Conservation (phyloP, 306 rosid genomes). For the Acacia melanoxylon region DNA sequence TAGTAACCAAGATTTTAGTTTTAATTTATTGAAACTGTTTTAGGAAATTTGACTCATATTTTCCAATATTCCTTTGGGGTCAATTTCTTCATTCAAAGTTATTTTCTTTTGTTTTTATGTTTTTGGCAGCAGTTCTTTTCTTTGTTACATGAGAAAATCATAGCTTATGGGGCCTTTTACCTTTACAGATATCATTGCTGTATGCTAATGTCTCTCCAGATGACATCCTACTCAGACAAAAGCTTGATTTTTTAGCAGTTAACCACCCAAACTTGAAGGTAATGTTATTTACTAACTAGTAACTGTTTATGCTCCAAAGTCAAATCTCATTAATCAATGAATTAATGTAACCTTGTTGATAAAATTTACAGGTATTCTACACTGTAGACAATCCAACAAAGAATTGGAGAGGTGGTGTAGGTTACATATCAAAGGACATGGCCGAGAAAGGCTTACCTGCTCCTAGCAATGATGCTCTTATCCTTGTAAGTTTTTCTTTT, state of each 20-base stretch:
- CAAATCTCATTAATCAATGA: slow-evolving; percentile 2
- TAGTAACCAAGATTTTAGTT: not conserved
- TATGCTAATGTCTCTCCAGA: slow-evolving; percentile 89
- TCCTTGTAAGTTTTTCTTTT: slow-evolving; percentile 74
- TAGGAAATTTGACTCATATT: slow-evolving; percentile 20
- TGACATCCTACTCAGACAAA: slow-evolving; percentile 93
- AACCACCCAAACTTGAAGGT: slow-evolving; percentile 95
- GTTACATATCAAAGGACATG: slow-evolving; percentile 82
- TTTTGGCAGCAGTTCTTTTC: too few species aligned
- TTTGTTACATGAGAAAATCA: slow-evolving; percentile 21
- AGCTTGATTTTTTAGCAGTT: slow-evolving; percentile 78
- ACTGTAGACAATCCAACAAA: slow-evolving; percentile 82
- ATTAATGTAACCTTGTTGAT: not conserved
- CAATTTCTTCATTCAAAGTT: slow-evolving; percentile 17
- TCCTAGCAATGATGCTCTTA: slow-evolving; percentile 72
- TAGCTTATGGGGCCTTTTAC: slow-evolving; percentile 36
- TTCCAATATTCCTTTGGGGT: slow-evolving; percentile 16
- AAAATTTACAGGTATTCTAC: slow-evolving; percentile 66
- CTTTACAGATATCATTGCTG: slow-evolving; percentile 73
- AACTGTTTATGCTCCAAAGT: slow-evolving; percentile 7
- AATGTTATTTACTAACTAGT: slow-evolving; percentile 10
- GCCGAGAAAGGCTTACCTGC: slow-evolving; percentile 83
- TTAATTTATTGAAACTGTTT: not conserved
- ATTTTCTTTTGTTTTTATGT: not conserved
- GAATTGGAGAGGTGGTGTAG: slow-evolving; percentile 92